phyloP scores from a whole-genome alignment of 2,329 filamentous ascomycete genomes.

The Apiospora koreana region DNA sequence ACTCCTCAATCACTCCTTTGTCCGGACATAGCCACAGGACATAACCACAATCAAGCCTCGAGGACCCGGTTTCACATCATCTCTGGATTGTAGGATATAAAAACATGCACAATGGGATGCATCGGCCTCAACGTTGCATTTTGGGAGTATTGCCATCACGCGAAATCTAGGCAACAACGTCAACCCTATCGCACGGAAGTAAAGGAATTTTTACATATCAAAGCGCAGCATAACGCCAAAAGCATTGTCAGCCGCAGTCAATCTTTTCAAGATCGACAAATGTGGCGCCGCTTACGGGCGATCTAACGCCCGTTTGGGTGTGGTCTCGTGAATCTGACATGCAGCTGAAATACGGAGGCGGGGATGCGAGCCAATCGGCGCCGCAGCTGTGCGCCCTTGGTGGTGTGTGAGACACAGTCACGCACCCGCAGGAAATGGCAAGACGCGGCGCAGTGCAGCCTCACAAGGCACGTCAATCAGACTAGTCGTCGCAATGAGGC shows the following conservation, averaged over 20 bases:
- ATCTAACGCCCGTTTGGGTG: background rate
- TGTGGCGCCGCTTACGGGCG: background rate
- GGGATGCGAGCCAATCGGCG: background rate
- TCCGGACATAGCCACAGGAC: too few species aligned
- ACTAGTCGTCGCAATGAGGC: background rate
- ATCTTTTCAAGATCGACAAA: background rate
- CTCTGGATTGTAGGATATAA: too few species aligned
- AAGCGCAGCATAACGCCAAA: background rate
- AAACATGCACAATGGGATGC: too few species aligned
- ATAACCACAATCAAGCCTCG: too few species aligned
- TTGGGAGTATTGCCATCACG: too few species aligned
- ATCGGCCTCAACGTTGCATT: too few species aligned
- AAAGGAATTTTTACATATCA: too few species aligned
- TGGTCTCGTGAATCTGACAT: slow-evolving; percentile 2
- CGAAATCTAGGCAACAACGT: too few species aligned
- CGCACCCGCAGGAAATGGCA: background rate
- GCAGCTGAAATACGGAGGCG: background rate
- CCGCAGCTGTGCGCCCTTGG: background rate
- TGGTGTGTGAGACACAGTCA: background rate
- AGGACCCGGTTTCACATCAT: too few species aligned
- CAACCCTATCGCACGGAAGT: too few species aligned
- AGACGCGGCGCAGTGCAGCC: background rate
- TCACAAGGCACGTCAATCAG: background rate
- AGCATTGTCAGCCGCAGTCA: background rate
- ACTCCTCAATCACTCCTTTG: too few species aligned